Conservation (phyloP, 371 early-diverging fungal species). For the Mortierella sp. region DNA sequence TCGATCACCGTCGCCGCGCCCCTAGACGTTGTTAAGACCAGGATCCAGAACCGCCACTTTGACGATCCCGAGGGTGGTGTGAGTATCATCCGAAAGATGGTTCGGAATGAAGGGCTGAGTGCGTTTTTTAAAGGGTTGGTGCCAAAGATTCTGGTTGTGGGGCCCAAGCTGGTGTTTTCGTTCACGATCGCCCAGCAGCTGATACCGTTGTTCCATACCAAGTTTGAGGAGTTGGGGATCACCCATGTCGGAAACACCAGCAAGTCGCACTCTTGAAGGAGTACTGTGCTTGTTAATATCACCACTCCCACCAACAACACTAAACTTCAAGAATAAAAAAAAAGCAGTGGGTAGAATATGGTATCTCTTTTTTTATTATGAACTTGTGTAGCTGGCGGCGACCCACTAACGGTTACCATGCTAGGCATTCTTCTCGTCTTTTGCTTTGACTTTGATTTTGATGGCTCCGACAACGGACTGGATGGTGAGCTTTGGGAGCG, state of each 20-base stretch:
- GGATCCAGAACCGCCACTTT: conserved; percentile 94
- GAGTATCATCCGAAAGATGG: conserved; percentile 87
- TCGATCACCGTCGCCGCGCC: conserved; percentile 97
- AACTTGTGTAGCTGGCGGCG: too few relatives aligned
- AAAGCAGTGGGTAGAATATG: too few relatives aligned
- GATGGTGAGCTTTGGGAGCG: background rate
- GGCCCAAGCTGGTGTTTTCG: conserved; percentile 97
- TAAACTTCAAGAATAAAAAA: too few relatives aligned
- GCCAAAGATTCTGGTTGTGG: conserved; percentile 96
- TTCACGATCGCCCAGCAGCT: conserved; percentile 97
- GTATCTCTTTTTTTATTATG: too few relatives aligned
- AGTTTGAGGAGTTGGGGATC: conserved; percentile 61
- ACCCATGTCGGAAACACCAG: conserved; percentile 56
- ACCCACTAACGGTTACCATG: too few relatives aligned
- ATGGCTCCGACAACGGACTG: background rate
- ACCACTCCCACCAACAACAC: too few relatives aligned
- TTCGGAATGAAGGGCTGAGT: conserved; percentile 92
- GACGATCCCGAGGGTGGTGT: conserved; percentile 91
- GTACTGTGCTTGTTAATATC: too few relatives aligned
- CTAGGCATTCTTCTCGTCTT: too few relatives aligned
- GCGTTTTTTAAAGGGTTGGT: conserved; percentile 98
- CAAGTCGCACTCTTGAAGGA: too few relatives aligned
- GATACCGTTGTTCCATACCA: conserved; percentile 85
- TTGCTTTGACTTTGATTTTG: background rate
- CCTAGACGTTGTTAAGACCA: conserved; percentile 98